phyloP scores from a whole-genome alignment of 345 rosid genomes.

The Linum usitatissimum region DNA sequence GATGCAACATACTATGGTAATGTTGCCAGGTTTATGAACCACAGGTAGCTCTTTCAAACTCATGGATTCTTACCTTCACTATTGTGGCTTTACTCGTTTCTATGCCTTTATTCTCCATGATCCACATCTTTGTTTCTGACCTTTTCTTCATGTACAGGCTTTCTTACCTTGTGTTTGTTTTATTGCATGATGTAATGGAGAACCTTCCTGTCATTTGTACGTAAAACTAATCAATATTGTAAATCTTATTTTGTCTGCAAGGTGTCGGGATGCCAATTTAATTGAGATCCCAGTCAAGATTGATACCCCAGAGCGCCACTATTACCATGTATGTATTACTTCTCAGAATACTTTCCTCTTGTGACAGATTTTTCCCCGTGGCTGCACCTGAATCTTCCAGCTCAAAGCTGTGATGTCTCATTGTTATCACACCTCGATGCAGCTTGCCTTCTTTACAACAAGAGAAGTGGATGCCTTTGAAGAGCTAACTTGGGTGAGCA shows the following conservation, averaged over 20 bases:
- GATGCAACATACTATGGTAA: conserved; percentile 72
- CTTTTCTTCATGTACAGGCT: too few species aligned
- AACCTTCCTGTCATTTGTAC: not conserved
- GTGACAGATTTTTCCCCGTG: not conserved
- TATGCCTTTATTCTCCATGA: too few species aligned
- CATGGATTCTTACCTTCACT: not conserved
- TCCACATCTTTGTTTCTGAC: too few species aligned
- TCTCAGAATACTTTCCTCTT: not conserved
- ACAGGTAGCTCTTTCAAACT: conserved; percentile 41
- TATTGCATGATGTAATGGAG: not conserved
- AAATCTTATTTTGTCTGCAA: conserved; percentile 13
- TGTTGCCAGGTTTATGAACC: conserved; percentile 87
- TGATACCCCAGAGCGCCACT: conserved; percentile 76
- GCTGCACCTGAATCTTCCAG: not conserved
- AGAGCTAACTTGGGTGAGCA: conserved; percentile 82
- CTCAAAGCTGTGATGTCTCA: not conserved
- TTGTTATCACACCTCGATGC: conserved; percentile 13
- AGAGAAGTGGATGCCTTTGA: conserved; percentile 60
- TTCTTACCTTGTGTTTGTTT: too few species aligned
- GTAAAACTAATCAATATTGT: not conserved
- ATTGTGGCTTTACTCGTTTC: too few species aligned
- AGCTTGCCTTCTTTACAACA: conserved; percentile 86
- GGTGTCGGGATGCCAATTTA: conserved; percentile 81
- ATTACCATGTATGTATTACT: conserved; percentile 61
- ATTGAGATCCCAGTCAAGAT: conserved; percentile 78